Percentiles rank a stretch among this genome's conserved stretches.
These are phyloP conservation scores for Circinella umbellata DNA, from an alignment of 371 early-diverging fungal species.

Conservation along the genomic window DNA sequence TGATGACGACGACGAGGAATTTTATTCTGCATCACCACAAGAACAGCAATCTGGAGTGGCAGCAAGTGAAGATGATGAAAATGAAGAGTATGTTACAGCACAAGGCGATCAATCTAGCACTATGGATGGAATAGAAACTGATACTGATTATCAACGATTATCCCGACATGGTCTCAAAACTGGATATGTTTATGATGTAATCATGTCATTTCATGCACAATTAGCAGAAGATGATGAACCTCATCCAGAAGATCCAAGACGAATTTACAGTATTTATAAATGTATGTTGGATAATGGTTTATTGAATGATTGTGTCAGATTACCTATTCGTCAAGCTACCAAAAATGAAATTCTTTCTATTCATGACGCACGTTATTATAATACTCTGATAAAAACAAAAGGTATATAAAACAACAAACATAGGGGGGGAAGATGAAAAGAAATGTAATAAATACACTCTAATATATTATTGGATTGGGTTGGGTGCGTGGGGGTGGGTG, in stretches of 20 bases:
- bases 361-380: slow-evolving; percentile 60
- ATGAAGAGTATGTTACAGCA: neutral
- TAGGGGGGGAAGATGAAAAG: slow-evolving; percentile 17
- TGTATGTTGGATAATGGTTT: slow-evolving; percentile 43
- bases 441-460: too few relatives aligned
- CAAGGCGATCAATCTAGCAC: neutral
- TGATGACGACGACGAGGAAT: neutral
- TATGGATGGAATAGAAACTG: neutral
- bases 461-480: too few relatives aligned
- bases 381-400: slow-evolving; percentile 28
- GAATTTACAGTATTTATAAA: slow-evolving; percentile 69
- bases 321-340: slow-evolving; percentile 57
- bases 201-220: slow-evolving; percentile 66
- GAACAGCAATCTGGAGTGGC: neutral
- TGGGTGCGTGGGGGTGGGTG: too few relatives aligned
- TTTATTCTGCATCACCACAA: neutral
- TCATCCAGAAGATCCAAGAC: slow-evolving; percentile 78
- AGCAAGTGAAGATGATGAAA: neutral
- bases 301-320: slow-evolving; percentile 54
- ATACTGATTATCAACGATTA: neutral
- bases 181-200: slow-evolving; percentile 69
- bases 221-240: slow-evolving; percentile 50
- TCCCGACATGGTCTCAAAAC: slow-evolving; percentile 31
- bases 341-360: slow-evolving; percentile 60
- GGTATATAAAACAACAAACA: slow-evolving; percentile 32